A percentile compares a stretch with the other conserved stretches of the same genome.
Conservation (phyloP, 192 early-diverging fungal species). For the Entophlyctis luteolus region DNA sequence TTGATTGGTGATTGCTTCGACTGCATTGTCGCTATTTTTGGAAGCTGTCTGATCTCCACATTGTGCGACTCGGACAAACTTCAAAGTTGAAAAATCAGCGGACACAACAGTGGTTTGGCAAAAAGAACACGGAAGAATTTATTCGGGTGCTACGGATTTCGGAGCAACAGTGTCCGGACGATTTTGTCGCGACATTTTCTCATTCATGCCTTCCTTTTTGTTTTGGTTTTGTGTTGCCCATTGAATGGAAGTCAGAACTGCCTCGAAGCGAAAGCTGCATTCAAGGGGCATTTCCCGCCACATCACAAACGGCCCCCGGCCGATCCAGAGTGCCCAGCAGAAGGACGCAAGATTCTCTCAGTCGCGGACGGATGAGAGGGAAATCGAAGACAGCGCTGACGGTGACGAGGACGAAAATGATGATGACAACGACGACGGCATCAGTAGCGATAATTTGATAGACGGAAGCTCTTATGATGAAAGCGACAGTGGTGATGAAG, state of each 20-base stretch:
- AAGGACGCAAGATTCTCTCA: not conserved
- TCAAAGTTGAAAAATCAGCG: too few relatives aligned
- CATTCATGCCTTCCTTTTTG: not conserved
- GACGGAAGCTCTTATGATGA: not conserved
- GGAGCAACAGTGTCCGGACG: too few relatives aligned
- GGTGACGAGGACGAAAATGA: conserved; percentile 45
- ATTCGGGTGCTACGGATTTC: too few relatives aligned
- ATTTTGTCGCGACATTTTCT: too few relatives aligned
- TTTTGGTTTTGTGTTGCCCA: not conserved
- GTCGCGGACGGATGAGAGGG: conserved; percentile 28
- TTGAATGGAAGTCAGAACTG: not conserved
- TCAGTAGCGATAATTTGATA: not conserved
- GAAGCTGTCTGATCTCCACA: too few relatives aligned
- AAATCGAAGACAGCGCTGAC: conserved; percentile 44
- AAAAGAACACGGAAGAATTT: too few relatives aligned
- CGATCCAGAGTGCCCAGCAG: not conserved
- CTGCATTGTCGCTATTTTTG: too few relatives aligned
- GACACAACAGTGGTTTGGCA: too few relatives aligned
- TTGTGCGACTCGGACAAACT: too few relatives aligned
- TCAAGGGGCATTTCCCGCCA: too few relatives aligned
- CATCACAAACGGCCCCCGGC: not conserved
- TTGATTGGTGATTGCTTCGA: too few relatives aligned
- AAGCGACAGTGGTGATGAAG: conserved; percentile 40
- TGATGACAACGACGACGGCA: conserved; percentile 40
- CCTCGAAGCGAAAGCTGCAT: not conserved